A percentile compares a stretch with the other conserved stretches of the same genome.
phyloP scores from a whole-genome alignment of 345 rosid species.

The Firmiana major region DNA sequence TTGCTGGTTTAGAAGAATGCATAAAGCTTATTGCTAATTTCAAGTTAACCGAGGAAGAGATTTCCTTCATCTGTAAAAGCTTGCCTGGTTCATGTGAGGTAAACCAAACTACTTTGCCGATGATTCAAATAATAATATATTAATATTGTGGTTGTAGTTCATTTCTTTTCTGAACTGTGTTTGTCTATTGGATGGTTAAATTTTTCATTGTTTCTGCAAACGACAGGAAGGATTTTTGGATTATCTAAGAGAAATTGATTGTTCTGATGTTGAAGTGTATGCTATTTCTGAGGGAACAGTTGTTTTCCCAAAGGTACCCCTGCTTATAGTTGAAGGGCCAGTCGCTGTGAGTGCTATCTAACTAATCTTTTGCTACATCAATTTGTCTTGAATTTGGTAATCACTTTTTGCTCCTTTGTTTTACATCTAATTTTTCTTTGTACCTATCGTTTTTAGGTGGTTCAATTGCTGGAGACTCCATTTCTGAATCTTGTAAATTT shows the following conservation, averaged over 20 bases:
- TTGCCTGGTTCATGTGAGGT: constrained; percentile 85
- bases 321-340: constrained; percentile 90
- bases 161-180: too few relatives aligned
- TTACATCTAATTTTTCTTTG: neutral
- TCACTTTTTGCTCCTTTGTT: neutral
- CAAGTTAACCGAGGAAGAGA: constrained; percentile 65
- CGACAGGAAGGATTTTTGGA: constrained; percentile 71
- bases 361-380: neutral
- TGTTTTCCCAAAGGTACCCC: constrained; percentile 92
- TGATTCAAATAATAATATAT: neutral
- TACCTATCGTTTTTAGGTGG: constrained; percentile 50
- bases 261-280: constrained; percentile 86
- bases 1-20: constrained; percentile 98
- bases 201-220: constrained; percentile 1
- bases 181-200: constrained; percentile 8
- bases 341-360: constrained; percentile 66
- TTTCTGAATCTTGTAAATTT: constrained; percentile 77
- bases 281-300: constrained; percentile 83
- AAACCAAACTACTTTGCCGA: constrained; percentile 1
- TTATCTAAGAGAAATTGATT: constrained; percentile 79
- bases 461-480: constrained; percentile 95
- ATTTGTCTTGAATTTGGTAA: neutral
- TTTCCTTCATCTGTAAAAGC: constrained; percentile 54
- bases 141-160: too few relatives aligned
- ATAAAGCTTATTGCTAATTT: constrained; percentile 83